A percentile compares a stretch with the other conserved stretches of the same genome.
Evolutionary conservation across 129 eudicot species (phyloP).

Genomic region (Ambrosia trifida): DNA sequence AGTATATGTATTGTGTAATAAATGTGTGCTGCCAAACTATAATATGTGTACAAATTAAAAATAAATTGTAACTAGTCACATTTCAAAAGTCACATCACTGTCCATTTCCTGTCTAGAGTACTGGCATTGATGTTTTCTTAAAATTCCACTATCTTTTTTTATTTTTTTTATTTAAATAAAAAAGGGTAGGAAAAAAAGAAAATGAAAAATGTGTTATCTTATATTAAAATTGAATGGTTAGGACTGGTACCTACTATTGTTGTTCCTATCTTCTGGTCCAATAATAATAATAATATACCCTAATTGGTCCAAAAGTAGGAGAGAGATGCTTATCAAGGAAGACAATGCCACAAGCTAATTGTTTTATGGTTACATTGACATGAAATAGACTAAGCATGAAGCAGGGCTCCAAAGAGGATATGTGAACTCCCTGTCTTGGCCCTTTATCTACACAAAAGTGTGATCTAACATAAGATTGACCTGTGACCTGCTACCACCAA

Average conservation of each 20-base stretch:
- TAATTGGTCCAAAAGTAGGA: conserved; percentile 56
- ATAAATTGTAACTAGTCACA: conserved; percentile 14
- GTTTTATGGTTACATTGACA: conserved; percentile 46
- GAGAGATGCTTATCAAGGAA: conserved; percentile 44
- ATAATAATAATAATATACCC: conserved; percentile 7
- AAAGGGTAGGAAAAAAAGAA: background rate
- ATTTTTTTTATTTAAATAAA: background rate
- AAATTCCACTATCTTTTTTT: conserved; percentile 9
- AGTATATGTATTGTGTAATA: background rate
- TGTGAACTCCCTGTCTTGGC: conserved; percentile 39
- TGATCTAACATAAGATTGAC: conserved; percentile 27
- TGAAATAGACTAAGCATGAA: conserved; percentile 26
- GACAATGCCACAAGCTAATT: conserved; percentile 62
- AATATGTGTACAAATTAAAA: conserved; percentile 8
- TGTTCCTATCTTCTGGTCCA: conserved; percentile 38
- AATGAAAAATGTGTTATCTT: conserved; percentile 20
- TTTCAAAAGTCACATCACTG: conserved; percentile 37
- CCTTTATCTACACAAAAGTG: conserved; percentile 7
- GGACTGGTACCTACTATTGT: conserved; percentile 29
- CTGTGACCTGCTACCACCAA: conserved; percentile 48
- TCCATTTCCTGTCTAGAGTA: conserved; percentile 38
- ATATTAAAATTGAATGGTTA: conserved; percentile 30
- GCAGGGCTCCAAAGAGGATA: conserved; percentile 28
- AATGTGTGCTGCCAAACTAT: conserved; percentile 19
- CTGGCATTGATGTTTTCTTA: conserved; percentile 33